Evolutionary conservation across 495 filamentous ascomycete species (phyloP).

Genomic region (Aspergillus ostianus): DNA sequence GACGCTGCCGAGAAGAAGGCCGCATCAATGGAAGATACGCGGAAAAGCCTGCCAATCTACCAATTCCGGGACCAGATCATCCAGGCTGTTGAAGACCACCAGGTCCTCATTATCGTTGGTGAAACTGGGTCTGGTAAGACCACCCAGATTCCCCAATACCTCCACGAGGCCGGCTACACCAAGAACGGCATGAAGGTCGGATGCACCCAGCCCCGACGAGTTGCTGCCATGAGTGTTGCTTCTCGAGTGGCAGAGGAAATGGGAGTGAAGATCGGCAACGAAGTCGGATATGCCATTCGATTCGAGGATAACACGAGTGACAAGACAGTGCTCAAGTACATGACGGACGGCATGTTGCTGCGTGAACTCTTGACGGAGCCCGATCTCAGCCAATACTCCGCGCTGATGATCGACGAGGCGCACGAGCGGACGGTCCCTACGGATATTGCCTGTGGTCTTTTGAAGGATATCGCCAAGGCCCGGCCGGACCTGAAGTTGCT

Average conservation of each 20-base stretch:
- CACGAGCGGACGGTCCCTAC: conserved; percentile 92
- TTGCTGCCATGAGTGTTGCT: conserved; percentile 95
- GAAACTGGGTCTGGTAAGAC: conserved; percentile 90
- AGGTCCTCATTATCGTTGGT: conserved; percentile 84
- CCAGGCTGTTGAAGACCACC: conserved; percentile 71
- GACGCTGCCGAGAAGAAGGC: conserved; percentile 85
- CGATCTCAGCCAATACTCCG: conserved; percentile 78
- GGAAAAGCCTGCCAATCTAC: conserved; percentile 90
- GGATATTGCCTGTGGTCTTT: conserved; percentile 84
- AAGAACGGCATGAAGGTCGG: conserved; percentile 59
- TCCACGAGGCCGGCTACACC: conserved; percentile 85
- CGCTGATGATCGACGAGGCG: conserved; percentile 95
- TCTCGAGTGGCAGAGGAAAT: conserved; percentile 93
- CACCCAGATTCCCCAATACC: conserved; percentile 85
- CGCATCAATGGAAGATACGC: conserved; percentile 81
- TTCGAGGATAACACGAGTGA: conserved; percentile 94
- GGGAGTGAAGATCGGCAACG: conserved; percentile 84
- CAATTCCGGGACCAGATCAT: conserved; percentile 74
- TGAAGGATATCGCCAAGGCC: conserved; percentile 88
- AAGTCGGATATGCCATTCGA: conserved; percentile 93
- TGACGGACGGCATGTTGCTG: conserved; percentile 97
- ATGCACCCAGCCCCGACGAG: conserved; percentile 81
- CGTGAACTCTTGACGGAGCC: conserved; percentile 91
- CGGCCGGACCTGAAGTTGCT: conserved; percentile 87
- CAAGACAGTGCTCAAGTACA: conserved; percentile 92